Percentiles rank a stretch among this genome's conserved stretches.
These are phyloP conservation scores for Vanrija sp. DNA, from an alignment of 1,284 basidiomycete species.

Conservation along the genomic window DNA sequence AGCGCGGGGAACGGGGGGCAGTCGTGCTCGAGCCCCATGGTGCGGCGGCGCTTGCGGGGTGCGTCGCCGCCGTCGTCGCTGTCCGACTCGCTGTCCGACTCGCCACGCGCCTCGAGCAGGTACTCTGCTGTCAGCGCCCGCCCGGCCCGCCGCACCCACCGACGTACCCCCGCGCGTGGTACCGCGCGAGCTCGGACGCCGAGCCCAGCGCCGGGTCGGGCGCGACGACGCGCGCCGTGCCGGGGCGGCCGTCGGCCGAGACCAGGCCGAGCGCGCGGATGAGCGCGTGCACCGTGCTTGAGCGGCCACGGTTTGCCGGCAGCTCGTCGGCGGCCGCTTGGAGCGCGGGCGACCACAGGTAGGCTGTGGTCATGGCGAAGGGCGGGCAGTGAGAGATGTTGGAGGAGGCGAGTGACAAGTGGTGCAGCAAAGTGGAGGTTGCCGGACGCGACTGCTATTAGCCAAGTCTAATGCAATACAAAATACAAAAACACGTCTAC, in stretches of 20 bases:
- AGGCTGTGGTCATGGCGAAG: conserved; percentile 5
- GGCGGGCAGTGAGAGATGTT: too few species aligned
- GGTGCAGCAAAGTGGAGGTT: too few species aligned
- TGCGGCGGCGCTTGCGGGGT: conserved; percentile 24
- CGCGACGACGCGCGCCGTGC: conserved; percentile 24
- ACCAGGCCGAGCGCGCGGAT: conserved; percentile 60
- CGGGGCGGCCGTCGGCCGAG: conserved; percentile 9
- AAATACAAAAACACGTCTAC: too few species aligned
- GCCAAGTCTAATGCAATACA: too few species aligned
- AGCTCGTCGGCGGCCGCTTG: conserved; percentile 52
- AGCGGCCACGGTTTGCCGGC: conserved; percentile 78
- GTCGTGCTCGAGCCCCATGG: conserved; percentile 72
- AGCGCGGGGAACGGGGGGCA: conserved; percentile 72
- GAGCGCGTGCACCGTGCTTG: conserved; percentile 71
- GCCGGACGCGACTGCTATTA: too few species aligned
- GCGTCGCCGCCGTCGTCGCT: conserved; percentile 14
- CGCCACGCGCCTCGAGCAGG: conserved; percentile 6
- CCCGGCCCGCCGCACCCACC: conserved; percentile 20
- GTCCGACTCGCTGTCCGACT: neutral
- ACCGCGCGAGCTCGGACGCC: conserved; percentile 40
- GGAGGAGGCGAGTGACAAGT: too few species aligned
- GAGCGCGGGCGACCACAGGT: conserved; percentile 39
- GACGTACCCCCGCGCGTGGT: conserved; percentile 50
- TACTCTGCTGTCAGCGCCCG: conserved; percentile 13
- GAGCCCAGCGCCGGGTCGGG: conserved; percentile 30